Evolutionary conservation across 345 rosid genomes (phyloP).

Genomic region (Physaria fendleri): DNA sequence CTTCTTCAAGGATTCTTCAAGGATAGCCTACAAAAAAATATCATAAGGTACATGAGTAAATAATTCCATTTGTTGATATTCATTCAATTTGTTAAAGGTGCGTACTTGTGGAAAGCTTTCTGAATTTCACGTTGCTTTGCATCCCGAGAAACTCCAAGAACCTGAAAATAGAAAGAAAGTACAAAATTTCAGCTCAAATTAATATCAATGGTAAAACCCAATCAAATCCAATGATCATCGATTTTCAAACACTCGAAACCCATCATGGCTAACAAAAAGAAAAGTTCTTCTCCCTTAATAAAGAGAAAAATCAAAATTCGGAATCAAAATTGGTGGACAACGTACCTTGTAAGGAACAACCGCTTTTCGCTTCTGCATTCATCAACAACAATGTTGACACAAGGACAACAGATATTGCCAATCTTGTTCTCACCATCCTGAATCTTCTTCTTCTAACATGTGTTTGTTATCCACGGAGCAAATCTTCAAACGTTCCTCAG

Average conservation of each 20-base stretch:
- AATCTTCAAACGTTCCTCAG: too few relatives aligned
- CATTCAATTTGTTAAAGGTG: not conserved
- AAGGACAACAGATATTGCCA: conserved; percentile 18
- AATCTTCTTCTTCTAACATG: too few relatives aligned
- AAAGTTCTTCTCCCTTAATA: not conserved
- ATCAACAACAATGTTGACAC: conserved; percentile 34
- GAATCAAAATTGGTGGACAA: not conserved
- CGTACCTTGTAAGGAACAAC: conserved; percentile 76
- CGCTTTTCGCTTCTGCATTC: conserved; percentile 36
- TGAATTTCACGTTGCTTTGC: conserved; percentile 92
- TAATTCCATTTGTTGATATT: not conserved
- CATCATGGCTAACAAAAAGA: not conserved
- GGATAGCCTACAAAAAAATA: conserved; percentile 56
- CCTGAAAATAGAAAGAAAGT: conserved; percentile 36
- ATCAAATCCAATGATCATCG: too few relatives aligned
- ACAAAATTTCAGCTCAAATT: not conserved
- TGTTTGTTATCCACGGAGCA: too few relatives aligned
- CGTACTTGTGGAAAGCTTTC: conserved; percentile 96
- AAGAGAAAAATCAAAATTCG: not conserved
- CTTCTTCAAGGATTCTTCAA: too few relatives aligned
- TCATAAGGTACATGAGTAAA: not conserved
- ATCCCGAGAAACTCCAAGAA: conserved; percentile 76
- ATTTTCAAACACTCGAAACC: too few relatives aligned
- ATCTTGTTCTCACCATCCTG: conserved; percentile 31
- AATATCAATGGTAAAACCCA: not conserved